Base-by-base conservation (phyloP, 345 rosid species). In the Ceriops decandra region DNA sequence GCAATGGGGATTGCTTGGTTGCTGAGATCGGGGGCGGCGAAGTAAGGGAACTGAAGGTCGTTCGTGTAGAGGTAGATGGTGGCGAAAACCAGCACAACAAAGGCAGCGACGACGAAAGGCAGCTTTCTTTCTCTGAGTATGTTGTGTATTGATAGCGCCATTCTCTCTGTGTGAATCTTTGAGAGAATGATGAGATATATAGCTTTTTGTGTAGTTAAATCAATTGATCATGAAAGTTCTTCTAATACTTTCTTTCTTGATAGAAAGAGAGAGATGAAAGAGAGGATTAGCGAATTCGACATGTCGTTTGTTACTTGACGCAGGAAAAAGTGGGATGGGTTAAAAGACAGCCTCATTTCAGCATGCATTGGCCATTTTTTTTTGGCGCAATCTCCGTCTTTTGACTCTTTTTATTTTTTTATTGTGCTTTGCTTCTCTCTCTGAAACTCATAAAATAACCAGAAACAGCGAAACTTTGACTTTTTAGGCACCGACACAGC, bases 91-190 rank as follows among this genome's bases (percentile, higher is more conserved):
- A 89, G 85, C 47, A 88, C 60, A 58, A 78, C 2, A 0, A 81
- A 68, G 79, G 81, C 79, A 27, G 77, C 69, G 73, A 86, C 66
- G 53, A 87, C 64, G 86, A 85, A 85, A 1, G 88, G 82, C 64
- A 54, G 77, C 51, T 77, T 83, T 19, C 80, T 66, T 51, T 83
- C 82, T 62, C 62, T 82, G 70, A 88, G 52, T 68, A 87, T 68
- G 69, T 71, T 72, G 11, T 66, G 85, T 6, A 89, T 83, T 0
- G 89, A 81, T 7, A 83, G 67, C 53, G 92, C 80, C 90, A 87
- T 90, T 68, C 53, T 54, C 58, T 60, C 3, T 27, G 21, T 4
- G 17, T 62, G 62, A 27, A 16, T 47, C 15, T 16, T 4, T 24
- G 27, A 57, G 33, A 51, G 60, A 30, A 32, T 27, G 62, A 63